Base-by-base conservation (phyloP, 164 flowering plant genomes). In the Magnolia sinica region DNA sequence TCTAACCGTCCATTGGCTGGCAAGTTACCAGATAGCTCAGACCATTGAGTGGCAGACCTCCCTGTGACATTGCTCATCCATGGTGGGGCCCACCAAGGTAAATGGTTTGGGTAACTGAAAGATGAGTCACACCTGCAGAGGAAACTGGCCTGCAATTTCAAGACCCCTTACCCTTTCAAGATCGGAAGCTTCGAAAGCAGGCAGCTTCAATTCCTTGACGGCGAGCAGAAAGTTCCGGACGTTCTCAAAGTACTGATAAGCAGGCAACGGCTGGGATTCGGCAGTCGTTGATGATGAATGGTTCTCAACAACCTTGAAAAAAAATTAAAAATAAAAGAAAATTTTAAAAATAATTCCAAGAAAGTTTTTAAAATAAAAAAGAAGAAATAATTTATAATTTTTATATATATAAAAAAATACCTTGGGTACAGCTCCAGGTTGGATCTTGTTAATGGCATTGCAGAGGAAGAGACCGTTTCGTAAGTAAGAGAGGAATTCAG, bases 211-310 rank as follows among this genome's bases (percentile, higher is more conserved):
- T 71, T 88, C 91, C 80, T 89, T 87, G 19, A 85, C 86, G 0
- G 97, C 97, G n/a, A 87, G 88, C 24, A 93, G 83, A 81, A 95
- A 93, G 76, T 95, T 95, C 31, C 91, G 78, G 23, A 93, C 90
- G 77, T 95, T 95, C 87, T 95, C 99, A 74, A 93, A 95, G 84
- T 92, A 91, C 76, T 93, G 99, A 83, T 88, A 93, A 27, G 99
- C 99, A 22, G 91, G 92, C 86, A 92, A 84, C 10, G 95, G 92
- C 76, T 89, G 92, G 50, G 81, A 76, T 66, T 92, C 97, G 76
- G 89, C 82, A 24, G 51, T 52, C 0, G 83, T 68, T 22, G 88
- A 81, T 29, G 82, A 82, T 37, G 87, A 76, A 78, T 77, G 83
- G 69, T 69, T 85, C 79, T 92, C 96, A 77, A 95, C 94, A 71